Base-by-base conservation (phyloP, 1,284 basidiomycete species). In the Athelia sp. region DNA sequence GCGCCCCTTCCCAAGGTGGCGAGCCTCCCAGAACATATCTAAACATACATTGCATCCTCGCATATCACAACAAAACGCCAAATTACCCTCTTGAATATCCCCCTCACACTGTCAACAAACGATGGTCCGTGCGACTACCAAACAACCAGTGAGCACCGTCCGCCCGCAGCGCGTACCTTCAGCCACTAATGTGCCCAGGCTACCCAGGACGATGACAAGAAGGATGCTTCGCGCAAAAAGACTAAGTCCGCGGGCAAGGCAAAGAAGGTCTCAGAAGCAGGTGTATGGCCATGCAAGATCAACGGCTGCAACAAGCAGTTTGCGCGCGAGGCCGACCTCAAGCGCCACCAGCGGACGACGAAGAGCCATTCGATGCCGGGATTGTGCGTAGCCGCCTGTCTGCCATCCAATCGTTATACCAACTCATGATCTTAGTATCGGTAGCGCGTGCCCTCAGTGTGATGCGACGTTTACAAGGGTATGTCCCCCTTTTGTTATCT, bases 281-380 rank as follows among this genome's bases (percentile, higher is more conserved):
- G 78, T 8, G 62, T 81, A 46, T 88, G 86, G 86, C 82, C 85
- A 6, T 88, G 85, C 70, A 81, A 79, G 62, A 86, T 88, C 58
- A 77, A 82, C 58, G 85, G 84, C 11, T 88, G 85, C 67, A 81
- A 78, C 64, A 87, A 87, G 65, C 79, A 82, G 59, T 88, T 88
- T 61, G 85, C 83, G 43, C 75, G 85, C 49, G 85, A 88, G 63
- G 86, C 86, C 11, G 85, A 88, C 71, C 67, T 88, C 53, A 88
- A 87, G 70, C 63, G 85, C 56, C 85, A 88, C 63, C 86, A 88
- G 62, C 71, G 83, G 59, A 88, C 85, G 21, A 86, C 86, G 19
- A 88, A 85, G 62, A 63, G 76, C 26, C 85, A 88, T 65, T 81
- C 81, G 3, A 72, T 80, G 62, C 83, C 84, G 26, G 78, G 77